These are phyloP conservation scores for Emydomyces testavorans DNA, from an alignment of 2,329 filamentous ascomycete genomes.

Conservation along the genomic window DNA sequence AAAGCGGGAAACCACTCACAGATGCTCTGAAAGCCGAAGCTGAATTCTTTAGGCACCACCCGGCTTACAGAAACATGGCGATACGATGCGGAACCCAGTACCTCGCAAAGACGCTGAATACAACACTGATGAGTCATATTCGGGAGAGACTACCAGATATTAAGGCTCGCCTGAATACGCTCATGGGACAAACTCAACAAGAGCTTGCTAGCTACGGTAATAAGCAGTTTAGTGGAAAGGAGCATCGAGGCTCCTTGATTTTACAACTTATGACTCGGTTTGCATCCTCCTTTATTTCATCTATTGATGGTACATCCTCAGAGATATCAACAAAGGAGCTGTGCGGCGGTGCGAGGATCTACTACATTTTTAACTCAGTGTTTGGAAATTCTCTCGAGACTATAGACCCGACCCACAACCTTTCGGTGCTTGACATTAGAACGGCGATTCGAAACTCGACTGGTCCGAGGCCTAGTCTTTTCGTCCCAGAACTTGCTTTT, in stretches of 20 bases:
- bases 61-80: conserved; percentile 93
- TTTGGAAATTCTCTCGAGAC: conserved; percentile 94
- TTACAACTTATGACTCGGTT: conserved; percentile 97
- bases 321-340: conserved; percentile 98
- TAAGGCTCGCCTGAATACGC: conserved; percentile 89
- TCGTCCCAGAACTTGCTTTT: conserved; percentile 95
- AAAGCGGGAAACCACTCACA: conserved; percentile 85
- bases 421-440: conserved; percentile 86
- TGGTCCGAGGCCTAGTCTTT: conserved; percentile 84
- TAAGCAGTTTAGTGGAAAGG: conserved; percentile 93
- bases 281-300: conserved; percentile 93
- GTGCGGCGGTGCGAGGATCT: conserved; percentile 86
- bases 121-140: conserved; percentile 91
- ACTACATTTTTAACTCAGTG: conserved; percentile 98
- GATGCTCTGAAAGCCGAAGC: conserved; percentile 81
- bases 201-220: conserved; percentile 96
- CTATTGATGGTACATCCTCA: conserved; percentile 94
- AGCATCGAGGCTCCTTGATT: conserved; percentile 88
- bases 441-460: conserved; percentile 98
- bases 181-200: conserved; percentile 99
- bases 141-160: conserved; percentile 92
- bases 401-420: conserved; percentile 90
- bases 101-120: conserved; percentile 86
- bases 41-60: conserved; percentile 95
- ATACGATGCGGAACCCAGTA: conserved; percentile 87